Base-by-base conservation (phyloP, 257 asterid genomes). In the Gentiana macrophylla region DNA sequence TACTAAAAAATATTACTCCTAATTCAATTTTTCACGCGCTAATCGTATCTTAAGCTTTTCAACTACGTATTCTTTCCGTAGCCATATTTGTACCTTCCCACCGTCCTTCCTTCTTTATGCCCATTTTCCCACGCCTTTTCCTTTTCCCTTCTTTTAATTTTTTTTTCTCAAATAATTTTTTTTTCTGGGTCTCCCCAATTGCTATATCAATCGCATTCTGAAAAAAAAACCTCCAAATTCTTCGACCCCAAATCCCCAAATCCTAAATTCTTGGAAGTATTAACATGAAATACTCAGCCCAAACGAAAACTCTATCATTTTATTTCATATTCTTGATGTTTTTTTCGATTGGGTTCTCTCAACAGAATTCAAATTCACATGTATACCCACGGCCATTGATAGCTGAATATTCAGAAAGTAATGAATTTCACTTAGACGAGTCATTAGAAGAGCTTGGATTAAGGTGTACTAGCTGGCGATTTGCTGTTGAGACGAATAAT, bases 401-500 rank as follows among this genome's bases (percentile, higher is more conserved):
- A 37, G 10, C 67, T 53, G 73, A 70, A 56, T 59, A 62, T 32
- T 72, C 64, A 10, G 73, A 79, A 63, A 57, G 62, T 35, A 62
- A 51, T 43, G 75, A 71, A 56, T 50, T 69, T 52, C 74, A 66
- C 3, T 48, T 63, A 60, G 58, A 54, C n/a, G 64, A 74, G 34
- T 64, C 38, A 24, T 8, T 59, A 1, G 70, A 52, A 41, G 81
- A 80, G 49, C 65, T 70, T 5, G 51, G 56, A 41, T 65, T 77
- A 24, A 68, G 71, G 57, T 90, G 98, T 68, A 61, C 79, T 2
- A 82, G 94, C 52, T 84, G 98, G 98, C 80, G 96, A 76, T 73
- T 86, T 56, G 84, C 86, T 41, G 92, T 60, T 57, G 98, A 90
- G 81, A 77, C 96, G 12, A 90, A 86, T 49, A 90, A 86, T 65